Percentiles rank a stretch among this genome's conserved stretches.
Conservation (phyloP, 2,329 filamentous ascomycete species). For the Epichloe typhina region DNA sequence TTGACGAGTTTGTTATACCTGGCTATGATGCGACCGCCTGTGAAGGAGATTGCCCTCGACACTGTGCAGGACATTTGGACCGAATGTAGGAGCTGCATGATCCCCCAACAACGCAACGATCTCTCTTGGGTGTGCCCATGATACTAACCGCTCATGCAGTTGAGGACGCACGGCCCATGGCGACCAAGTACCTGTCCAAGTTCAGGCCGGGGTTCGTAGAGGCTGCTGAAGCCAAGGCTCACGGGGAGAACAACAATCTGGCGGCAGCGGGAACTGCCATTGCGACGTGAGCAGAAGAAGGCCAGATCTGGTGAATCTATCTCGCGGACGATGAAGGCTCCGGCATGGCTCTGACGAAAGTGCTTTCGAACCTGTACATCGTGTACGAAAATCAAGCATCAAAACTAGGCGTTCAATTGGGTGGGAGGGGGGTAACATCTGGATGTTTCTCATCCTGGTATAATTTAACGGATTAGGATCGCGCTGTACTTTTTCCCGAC, state of each 20-base stretch:
- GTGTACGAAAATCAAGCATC: neutral
- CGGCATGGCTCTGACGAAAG: neutral
- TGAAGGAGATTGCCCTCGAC: conserved; percentile 49
- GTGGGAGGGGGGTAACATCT: neutral
- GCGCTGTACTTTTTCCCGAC: too few species aligned
- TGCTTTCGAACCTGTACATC: neutral
- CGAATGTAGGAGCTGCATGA: conserved; percentile 38
- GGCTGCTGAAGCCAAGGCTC: conserved; percentile 14
- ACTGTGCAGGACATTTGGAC: conserved; percentile 54
- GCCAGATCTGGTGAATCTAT: too few species aligned
- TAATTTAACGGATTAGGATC: too few species aligned
- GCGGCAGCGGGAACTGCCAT: conserved; percentile 16
- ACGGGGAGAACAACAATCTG: conserved; percentile 10
- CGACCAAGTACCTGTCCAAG: conserved; percentile 47
- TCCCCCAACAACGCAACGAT: neutral
- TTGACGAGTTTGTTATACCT: conserved; percentile 53
- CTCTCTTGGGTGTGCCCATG: neutral
- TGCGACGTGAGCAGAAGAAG: conserved; percentile 13
- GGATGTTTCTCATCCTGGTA: neutral
- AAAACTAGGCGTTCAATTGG: neutral
- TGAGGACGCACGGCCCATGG: conserved; percentile 49
- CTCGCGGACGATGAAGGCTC: neutral
- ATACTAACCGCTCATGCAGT: conserved; percentile 22
- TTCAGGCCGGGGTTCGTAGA: conserved; percentile 42
- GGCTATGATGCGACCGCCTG: conserved; percentile 54